Percentiles rank a stretch among this genome's conserved stretches.
Conservation (phyloP, 306 rosid genomes). For the Psophocarpus tetragonolobus region DNA sequence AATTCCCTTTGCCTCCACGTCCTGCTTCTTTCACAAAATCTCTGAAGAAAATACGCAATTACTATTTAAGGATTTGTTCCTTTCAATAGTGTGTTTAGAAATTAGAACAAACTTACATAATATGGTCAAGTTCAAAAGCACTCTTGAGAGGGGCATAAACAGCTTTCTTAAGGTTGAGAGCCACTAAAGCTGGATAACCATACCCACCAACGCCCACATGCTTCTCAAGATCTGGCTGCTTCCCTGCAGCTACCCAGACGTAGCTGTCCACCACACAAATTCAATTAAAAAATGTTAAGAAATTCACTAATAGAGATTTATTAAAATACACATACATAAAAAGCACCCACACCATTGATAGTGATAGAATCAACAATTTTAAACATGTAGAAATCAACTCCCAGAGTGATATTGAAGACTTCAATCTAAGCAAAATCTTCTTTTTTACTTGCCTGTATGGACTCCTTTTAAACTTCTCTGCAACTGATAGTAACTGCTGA, state of each 20-base stretch:
- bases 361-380: not conserved
- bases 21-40: constrained; percentile 92
- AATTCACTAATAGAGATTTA: not conserved
- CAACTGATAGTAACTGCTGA: constrained; percentile 78
- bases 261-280: constrained; percentile 53
- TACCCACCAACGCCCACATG: constrained; percentile 96
- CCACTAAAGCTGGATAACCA: constrained; percentile 98
- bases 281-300: not conserved
- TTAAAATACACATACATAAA: not conserved
- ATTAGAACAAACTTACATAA: constrained; percentile 57
- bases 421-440: constrained; percentile 1
- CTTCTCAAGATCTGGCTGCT: constrained; percentile 88
- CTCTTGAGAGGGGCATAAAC: constrained; percentile 97
- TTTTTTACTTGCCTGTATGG: constrained; percentile 74
- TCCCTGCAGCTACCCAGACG: constrained; percentile 91
- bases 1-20: constrained; percentile 89
- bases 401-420: not conserved
- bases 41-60: constrained; percentile 46
- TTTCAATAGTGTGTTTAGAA: constrained; percentile 2
- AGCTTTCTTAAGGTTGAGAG: constrained; percentile 80
- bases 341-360: not conserved
- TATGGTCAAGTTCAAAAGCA: constrained; percentile 85
- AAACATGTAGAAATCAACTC: not conserved
- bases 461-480: constrained; percentile 88
- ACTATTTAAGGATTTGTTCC: not conserved